Base-by-base conservation (phyloP, 148 eudicot genomes). In the Cornus controversa region DNA sequence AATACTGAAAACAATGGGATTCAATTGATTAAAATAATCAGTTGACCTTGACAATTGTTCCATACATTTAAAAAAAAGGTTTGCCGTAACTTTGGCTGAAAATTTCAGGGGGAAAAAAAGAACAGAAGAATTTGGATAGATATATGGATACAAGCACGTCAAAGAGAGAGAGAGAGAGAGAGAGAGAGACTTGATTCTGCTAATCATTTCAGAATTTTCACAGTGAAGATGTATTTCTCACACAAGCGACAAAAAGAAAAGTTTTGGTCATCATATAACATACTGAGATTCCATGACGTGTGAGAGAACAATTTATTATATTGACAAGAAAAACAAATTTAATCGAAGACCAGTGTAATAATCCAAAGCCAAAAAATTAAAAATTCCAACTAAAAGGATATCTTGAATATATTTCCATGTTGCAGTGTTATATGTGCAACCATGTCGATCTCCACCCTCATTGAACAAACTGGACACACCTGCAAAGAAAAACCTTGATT, bases 391-490 rank as follows among this genome's bases (percentile, higher is more conserved):
- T 8, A 50, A 89, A 91, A 96, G 99, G 98, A 96, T 96, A 96
- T 96, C 91, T 91, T 96, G 80, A 96, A 93, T 13, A 96, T 85
- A 80, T 85, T 93, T 78, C 94, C 94, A 80, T 93, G 98, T 73
- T 96, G 98, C 87, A 96, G 79, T 42, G 97, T 93, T 86, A 96
- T 90, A 76, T 96, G 99, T 11, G 97, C 98, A 69, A 96, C 97
- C 98, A 96, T 96, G 87, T 93, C 97, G n/a, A 88, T 84, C 75
- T 92, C 98, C 80, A 96, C 94, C 86, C 93, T 87, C 87, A 84
- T 81, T 26, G 92, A 87, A 88, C 99, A 96, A 86, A 96, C 90
- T 67, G 99, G 98, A 87, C 99, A 96, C 42, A 93, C 93, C 99
- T 96, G 93, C 85, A 87, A 83, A 75, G 29, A 74, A 79, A 27